Conservation (phyloP, 768 basidiomycete species). For the Leccinum arenicola region DNA sequence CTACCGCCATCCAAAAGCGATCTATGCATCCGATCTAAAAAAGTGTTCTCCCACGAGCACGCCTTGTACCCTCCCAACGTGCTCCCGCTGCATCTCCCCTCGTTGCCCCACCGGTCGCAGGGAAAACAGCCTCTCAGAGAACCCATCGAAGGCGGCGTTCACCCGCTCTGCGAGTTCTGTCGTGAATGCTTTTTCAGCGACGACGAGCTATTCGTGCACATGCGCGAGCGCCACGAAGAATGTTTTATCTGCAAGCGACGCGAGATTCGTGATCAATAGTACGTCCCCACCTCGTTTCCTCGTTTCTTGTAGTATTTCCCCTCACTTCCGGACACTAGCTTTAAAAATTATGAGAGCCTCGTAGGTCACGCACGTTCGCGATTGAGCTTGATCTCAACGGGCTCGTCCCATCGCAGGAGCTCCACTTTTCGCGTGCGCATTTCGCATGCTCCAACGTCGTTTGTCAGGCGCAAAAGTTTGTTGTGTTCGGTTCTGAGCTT, state of each 20-base stretch:
- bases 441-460: constrained; percentile 68
- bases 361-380: constrained; percentile 35
- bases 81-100: constrained; percentile 75
- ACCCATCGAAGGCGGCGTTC: constrained; percentile 65
- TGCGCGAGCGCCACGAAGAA: constrained; percentile 93
- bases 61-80: constrained; percentile 68
- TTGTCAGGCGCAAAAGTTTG: constrained; percentile 88
- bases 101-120: constrained; percentile 43
- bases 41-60: constrained; percentile 96
- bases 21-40: constrained; percentile 84
- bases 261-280: constrained; percentile 84
- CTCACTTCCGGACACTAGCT: constrained; percentile 41
- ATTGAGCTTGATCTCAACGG: not conserved
- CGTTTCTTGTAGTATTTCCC: not conserved
- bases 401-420: constrained; percentile 45
- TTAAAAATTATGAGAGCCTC: constrained; percentile 73
- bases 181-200: constrained; percentile 91
- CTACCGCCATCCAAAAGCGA: constrained; percentile 47
- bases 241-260: constrained; percentile 92
- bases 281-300: constrained; percentile 32
- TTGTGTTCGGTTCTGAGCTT: constrained; percentile 84
- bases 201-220: constrained; percentile 91
- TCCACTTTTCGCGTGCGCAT: constrained; percentile 74
- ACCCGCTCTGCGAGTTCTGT: constrained; percentile 86
- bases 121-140: constrained; percentile 47